Percentiles rank a stretch among this genome's conserved stretches.
Evolutionary conservation across 2,329 filamentous ascomycete genomes (phyloP).

Genomic region (Colletotrichum camelliae): DNA sequence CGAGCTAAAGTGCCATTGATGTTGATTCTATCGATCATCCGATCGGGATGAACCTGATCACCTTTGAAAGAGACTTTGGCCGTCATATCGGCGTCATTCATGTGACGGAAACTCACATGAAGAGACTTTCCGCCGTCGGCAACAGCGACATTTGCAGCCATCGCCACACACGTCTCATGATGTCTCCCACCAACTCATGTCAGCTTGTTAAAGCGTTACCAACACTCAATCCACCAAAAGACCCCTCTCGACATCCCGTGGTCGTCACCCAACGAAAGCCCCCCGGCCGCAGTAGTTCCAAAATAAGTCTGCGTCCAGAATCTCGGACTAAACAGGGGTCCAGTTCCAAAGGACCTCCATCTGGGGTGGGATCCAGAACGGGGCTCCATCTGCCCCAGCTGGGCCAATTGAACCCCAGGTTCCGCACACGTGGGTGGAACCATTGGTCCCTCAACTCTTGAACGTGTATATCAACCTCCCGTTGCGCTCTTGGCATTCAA

Average conservation of each 20-base stretch:
- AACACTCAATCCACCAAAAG: not conserved
- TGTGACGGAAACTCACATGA: not conserved
- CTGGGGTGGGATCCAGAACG: not conserved
- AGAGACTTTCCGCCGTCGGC: not conserved
- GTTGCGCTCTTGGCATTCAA: not conserved
- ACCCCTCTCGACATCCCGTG: not conserved
- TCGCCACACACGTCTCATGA: not conserved
- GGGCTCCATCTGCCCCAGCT: not conserved
- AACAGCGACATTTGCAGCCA: not conserved
- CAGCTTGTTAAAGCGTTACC: not conserved
- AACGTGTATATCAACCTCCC: constrained; percentile 4
- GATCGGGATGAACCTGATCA: not conserved
- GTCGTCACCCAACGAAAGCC: not conserved
- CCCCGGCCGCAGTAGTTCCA: not conserved
- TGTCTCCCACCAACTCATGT: not conserved
- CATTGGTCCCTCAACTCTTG: not conserved
- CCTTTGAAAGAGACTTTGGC: not conserved
- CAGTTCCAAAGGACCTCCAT: not conserved
- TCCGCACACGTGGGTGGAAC: constrained; percentile 13
- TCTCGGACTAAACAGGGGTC: not conserved
- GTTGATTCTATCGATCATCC: not conserved
- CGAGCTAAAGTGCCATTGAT: not conserved
- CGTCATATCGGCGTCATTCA: not conserved
- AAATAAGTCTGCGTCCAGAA: not conserved
- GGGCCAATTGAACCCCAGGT: constrained; percentile 15